Evolutionary conservation across 805 yeast species (phyloP), one percentile per base, ranked within the genome.

Genomic region (Lipomyces mesembrius): DNA sequence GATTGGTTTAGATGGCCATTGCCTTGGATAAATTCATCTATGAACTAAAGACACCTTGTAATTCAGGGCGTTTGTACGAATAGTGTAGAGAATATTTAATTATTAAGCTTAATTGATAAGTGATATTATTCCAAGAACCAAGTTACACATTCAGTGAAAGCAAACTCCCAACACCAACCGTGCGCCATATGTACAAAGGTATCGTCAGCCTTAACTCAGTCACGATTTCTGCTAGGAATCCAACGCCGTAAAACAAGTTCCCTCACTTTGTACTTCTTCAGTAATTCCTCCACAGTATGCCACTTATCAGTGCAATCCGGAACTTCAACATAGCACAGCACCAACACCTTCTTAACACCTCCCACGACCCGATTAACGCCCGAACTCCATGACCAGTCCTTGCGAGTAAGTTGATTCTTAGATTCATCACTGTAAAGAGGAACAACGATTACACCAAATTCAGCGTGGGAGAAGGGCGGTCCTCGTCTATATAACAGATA

Each of bases 401-500:
- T 77, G 0, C 77, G 62, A 9, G 63, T 71, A 0, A 69, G 71
- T 35, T 62, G 60, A 64, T 78, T 78, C 43, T 75, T 68, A 0
- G 74, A 72, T 8, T 75, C 80, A 12, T 72, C 72, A 11, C 55
- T 22, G 57, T 77, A 77, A 56, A 79, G 77, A 0, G 84, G 82
- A 34, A 86, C 66, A 5, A 90, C 79, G 57, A 84, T 74, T 2
- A 91, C 79, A 6, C 94, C 91, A 76, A 86, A 91, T 75, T 92
- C 97, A 0, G 99, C 98, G 76, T 95, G 99, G 60, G 89, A 87
- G 76, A 93, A 92, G 1, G 98, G 98, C 8, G 98, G 99, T 0
- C 99, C 99, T 65, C 94, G 82, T 62, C 88, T 86, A 77, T 95
- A 95, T 4, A 95, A 80, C 8, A 95, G 79, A 77, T 81, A 89